Evolutionary conservation across 2,329 filamentous ascomycete genomes (phyloP).

Genomic region (Scedosporium dehoogii): DNA sequence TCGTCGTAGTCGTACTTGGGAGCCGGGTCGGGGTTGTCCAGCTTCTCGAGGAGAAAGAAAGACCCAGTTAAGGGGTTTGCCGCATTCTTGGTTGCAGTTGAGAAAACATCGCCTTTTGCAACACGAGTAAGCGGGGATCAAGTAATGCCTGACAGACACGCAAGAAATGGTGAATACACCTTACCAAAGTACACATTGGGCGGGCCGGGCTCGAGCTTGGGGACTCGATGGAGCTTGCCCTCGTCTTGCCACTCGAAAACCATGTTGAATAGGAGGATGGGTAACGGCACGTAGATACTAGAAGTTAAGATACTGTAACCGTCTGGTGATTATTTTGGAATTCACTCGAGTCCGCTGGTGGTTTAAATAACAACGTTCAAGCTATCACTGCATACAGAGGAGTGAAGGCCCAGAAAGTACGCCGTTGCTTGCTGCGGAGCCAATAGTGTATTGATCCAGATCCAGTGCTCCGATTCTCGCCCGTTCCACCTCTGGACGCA

Average conservation of each 20-base stretch:
- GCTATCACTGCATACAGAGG: background rate
- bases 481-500: too few species aligned
- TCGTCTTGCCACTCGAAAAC: background rate
- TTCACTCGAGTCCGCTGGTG: background rate
- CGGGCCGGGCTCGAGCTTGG: background rate
- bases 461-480: background rate
- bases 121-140: background rate
- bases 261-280: background rate
- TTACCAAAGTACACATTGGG: background rate
- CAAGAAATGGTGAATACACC: background rate
- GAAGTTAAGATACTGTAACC: too few species aligned
- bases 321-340: background rate
- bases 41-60: background rate
- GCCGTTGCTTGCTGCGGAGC: background rate
- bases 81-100: background rate
- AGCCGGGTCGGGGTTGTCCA: background rate
- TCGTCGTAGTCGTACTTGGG: background rate
- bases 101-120: background rate
- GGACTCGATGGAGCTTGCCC: background rate
- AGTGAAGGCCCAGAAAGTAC: background rate
- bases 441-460: background rate
- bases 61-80: background rate
- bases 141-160: background rate
- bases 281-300: too few species aligned
- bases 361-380: background rate